These are phyloP conservation scores for Fusarium zealandicum DNA, from an alignment of 2,329 filamentous ascomycete genomes.

Conservation along the genomic window DNA sequence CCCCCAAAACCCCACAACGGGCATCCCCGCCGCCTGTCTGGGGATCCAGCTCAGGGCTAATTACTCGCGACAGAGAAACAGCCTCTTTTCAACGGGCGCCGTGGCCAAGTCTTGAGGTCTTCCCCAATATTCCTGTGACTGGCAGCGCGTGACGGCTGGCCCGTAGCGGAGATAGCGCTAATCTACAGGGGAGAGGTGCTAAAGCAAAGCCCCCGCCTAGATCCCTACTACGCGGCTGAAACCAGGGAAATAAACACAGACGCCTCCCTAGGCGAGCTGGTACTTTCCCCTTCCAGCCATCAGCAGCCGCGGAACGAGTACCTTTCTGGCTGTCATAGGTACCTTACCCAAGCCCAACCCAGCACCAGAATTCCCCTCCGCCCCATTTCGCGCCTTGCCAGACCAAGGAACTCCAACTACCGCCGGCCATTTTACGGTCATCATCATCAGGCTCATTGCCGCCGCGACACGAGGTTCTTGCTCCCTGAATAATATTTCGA, in stretches of 20 bases:
- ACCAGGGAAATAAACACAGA: conserved; percentile 31
- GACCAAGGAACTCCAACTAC: conserved; percentile 26
- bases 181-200: conserved; percentile 16
- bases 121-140: too few species aligned
- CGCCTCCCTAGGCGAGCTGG: conserved; percentile 11
- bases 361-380: conserved; percentile 16
- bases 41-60: not conserved
- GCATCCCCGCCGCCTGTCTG: conserved; percentile 29
- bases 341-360: conserved; percentile 29
- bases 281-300: conserved; percentile 19
- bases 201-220: conserved; percentile 7
- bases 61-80: not conserved
- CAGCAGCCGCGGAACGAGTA: conserved; percentile 15
- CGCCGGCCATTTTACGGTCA: conserved; percentile 13
- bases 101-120: too few species aligned
- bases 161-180: not conserved
- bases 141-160: conserved; percentile 7
- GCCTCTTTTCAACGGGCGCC: not conserved
- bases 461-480: conserved; percentile 11
- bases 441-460: conserved; percentile 19
- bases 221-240: conserved; percentile 25
- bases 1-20: conserved; percentile 27
- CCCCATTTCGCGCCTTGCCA: conserved; percentile 29
- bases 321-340: conserved; percentile 26
- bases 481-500: not conserved